phyloP scores from a whole-genome alignment of 2,329 filamentous ascomycete species.

The Beauveria pseudobassiana region DNA sequence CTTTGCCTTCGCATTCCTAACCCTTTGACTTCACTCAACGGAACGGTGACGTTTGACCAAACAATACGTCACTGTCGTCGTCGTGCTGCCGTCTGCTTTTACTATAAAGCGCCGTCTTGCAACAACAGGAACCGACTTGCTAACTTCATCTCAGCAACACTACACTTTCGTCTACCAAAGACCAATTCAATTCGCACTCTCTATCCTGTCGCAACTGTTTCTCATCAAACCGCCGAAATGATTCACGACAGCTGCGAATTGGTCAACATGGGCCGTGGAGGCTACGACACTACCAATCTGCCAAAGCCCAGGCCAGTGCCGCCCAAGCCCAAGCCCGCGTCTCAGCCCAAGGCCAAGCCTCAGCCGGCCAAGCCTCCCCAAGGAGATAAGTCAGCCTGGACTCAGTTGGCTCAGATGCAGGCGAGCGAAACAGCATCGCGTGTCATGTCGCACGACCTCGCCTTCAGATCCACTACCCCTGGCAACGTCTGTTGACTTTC shows the following conservation, averaged over 20 bases:
- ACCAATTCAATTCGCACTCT: not conserved
- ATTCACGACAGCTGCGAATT: slow-evolving; percentile 25
- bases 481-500: slow-evolving; percentile 16
- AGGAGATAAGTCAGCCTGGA: slow-evolving; percentile 19
- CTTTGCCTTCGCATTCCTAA: slow-evolving; percentile 10
- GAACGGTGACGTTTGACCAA: not conserved
- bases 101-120: not conserved
- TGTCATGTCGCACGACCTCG: slow-evolving; percentile 4
- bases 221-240: slow-evolving; percentile 25
- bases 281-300: slow-evolving; percentile 44
- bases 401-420: not conserved
- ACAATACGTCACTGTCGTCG: not conserved
- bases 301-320: slow-evolving; percentile 32
- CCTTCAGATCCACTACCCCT: slow-evolving; percentile 12
- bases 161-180: not conserved
- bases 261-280: slow-evolving; percentile 43
- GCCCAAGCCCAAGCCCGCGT: slow-evolving; percentile 27
- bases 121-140: not conserved
- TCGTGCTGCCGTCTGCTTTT: not conserved
- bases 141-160: slow-evolving; percentile 4
- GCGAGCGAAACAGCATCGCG: not conserved
- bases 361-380: too few species aligned
- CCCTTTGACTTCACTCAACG: not conserved
- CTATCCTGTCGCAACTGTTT: too few species aligned
- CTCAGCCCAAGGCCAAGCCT: not conserved